A percentile compares a stretch with the other conserved stretches of the same genome.
Conservation (phyloP, 345 rosid species). For the Leavenworthia alabamica region DNA sequence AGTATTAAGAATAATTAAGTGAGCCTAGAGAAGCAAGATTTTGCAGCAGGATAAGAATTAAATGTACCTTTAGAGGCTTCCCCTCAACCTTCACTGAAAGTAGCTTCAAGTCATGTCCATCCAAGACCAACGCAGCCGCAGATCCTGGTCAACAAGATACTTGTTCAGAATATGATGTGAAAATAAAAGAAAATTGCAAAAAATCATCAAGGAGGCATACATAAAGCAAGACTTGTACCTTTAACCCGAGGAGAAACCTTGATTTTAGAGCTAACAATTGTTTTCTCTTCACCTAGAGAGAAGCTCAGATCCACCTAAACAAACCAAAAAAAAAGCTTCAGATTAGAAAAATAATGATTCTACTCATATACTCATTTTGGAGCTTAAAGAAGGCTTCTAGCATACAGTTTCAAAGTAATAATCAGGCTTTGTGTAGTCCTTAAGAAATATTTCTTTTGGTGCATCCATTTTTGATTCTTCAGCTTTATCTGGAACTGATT, state of each 20-base stretch:
- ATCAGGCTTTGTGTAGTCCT: constrained; percentile 88
- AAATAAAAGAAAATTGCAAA: neutral
- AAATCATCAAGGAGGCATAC: neutral
- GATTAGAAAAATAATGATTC: constrained; percentile 5
- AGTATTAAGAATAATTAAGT: neutral
- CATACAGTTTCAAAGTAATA: constrained; percentile 81
- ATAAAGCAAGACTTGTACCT: constrained; percentile 38
- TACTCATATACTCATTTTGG: neutral
- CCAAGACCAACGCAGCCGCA: constrained; percentile 65
- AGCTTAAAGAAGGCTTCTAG: neutral
- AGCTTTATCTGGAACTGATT: constrained; percentile 45
- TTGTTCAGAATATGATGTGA: constrained; percentile 1
- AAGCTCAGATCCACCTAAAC: constrained; percentile 79
- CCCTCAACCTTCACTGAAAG: constrained; percentile 64
- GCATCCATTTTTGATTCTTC: constrained; percentile 74
- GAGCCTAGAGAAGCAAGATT: neutral
- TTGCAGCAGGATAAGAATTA: neutral
- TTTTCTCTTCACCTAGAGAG: constrained; percentile 86
- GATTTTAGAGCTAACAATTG: constrained; percentile 79
- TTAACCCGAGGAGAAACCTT: constrained; percentile 64
- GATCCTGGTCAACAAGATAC: constrained; percentile 45
- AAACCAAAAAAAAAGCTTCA: constrained; percentile 1
- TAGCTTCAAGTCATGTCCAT: constrained; percentile 75
- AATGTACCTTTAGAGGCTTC: constrained; percentile 58
- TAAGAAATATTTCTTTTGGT: constrained; percentile 85